Evolutionary conservation across 192 early-diverging fungal species (phyloP).

Genomic region (Martensiomyces pterosporus): DNA sequence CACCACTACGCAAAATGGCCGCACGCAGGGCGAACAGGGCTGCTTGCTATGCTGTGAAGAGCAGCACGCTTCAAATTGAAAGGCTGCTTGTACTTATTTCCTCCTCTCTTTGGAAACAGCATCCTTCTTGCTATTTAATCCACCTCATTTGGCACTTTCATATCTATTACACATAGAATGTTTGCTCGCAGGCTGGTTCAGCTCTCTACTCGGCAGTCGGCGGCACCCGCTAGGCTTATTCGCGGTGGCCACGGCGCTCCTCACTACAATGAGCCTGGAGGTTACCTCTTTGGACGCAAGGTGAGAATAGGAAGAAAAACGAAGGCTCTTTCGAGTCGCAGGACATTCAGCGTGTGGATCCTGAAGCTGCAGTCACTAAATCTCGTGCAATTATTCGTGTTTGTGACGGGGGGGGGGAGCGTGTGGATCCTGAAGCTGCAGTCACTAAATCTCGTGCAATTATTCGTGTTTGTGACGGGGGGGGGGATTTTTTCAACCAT

Average conservation of each 20-base stretch:
- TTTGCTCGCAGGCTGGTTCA: slow-evolving; percentile 20
- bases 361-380: slow-evolving; percentile 32
- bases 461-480: no score
- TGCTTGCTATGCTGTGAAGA: no score
- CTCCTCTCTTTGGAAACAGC: neutral
- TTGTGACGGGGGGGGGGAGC: no score
- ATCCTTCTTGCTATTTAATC: neutral
- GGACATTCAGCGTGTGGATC: neutral
- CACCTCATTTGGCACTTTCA: neutral
- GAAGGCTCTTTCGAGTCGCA: neutral
- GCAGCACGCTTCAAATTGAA: neutral
- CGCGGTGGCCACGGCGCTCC: slow-evolving; percentile 58
- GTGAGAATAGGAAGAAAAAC: slow-evolving; percentile 25
- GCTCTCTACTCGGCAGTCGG: slow-evolving; percentile 18
- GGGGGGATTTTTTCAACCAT: neutral
- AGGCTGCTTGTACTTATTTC: neutral
- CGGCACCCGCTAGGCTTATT: slow-evolving; percentile 35
- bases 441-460: slow-evolving; percentile 17
- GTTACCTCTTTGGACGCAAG: slow-evolving; percentile 76
- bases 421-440: slow-evolving; percentile 8
- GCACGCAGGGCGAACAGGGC: no score
- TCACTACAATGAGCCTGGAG: slow-evolving; percentile 67
- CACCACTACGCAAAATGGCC: no score
- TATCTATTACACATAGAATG: no score
- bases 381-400: neutral